Conservation (phyloP, 345 rosid genomes). For the Eucalyptus erythrocorys region DNA sequence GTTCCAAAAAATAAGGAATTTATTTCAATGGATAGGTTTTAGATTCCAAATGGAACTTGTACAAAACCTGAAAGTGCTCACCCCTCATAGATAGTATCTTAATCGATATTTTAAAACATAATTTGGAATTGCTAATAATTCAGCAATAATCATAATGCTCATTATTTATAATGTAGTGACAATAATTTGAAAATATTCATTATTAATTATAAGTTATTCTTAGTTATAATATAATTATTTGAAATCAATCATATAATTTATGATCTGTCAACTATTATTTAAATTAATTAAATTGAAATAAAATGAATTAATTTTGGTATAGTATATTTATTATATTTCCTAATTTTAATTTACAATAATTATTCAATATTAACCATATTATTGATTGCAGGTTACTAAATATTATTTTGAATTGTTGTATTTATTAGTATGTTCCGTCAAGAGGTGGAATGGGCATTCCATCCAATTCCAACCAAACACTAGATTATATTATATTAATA, state of each 20-base stretch:
- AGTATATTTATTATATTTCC: constrained; percentile 3
- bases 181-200: neutral
- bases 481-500: neutral
- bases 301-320: neutral
- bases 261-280: neutral
- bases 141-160: neutral
- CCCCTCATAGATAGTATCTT: neutral
- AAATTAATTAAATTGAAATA: neutral
- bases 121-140: neutral
- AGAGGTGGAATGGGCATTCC: neutral
- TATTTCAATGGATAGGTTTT: too few relatives aligned
- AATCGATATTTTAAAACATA: neutral
- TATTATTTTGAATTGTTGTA: neutral
- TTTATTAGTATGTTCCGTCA: neutral
- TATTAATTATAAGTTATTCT: neutral
- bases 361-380: neutral
- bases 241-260: neutral
- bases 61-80: too few relatives aligned
- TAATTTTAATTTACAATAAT: constrained; percentile 22
- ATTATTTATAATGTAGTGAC: neutral
- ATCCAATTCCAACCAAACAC: neutral
- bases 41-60: too few relatives aligned
- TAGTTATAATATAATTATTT: neutral
- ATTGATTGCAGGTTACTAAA: neutral
- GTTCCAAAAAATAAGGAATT: too few relatives aligned